phyloP scores from a whole-genome alignment of 2,329 filamentous ascomycete genomes.

The Cladosporium sp. region DNA sequence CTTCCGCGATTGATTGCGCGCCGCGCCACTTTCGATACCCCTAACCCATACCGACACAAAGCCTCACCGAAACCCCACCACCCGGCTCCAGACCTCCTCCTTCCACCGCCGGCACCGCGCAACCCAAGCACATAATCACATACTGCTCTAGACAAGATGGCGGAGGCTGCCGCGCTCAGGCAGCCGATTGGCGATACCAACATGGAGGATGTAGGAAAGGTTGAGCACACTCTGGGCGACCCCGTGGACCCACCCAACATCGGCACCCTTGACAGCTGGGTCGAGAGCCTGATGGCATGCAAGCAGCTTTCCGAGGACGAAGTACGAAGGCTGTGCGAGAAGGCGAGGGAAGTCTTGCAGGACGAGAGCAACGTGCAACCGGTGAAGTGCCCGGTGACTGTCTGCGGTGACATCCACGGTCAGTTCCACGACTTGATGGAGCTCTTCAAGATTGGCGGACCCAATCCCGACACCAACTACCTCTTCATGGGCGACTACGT shows the following conservation, averaged over 20 bases:
- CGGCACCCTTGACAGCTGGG: conserved; percentile 94
- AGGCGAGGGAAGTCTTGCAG: conserved; percentile 94
- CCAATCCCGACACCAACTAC: conserved; percentile 98
- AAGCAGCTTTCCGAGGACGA: conserved; percentile 95
- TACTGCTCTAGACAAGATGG: conserved; percentile 2
- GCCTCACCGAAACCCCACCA: conserved; percentile 12
- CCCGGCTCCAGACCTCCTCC: conserved; percentile 3
- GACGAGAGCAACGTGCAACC: conserved; percentile 99
- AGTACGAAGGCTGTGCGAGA: conserved; percentile 95
- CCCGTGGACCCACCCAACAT: conserved; percentile 85
- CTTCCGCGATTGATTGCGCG: not conserved
- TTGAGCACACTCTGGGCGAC: conserved; percentile 64
- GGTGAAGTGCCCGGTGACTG: conserved; percentile 98
- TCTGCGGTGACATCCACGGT: conserved; percentile 98
- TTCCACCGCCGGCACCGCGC: conserved; percentile 1
- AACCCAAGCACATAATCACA: not conserved
- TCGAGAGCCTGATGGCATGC: conserved; percentile 96
- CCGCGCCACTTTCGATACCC: conserved; percentile 4
- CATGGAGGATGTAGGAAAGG: conserved; percentile 95
- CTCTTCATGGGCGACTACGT: conserved; percentile 99
- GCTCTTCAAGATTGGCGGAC: conserved; percentile 97
- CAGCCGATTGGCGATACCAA: conserved; percentile 64
- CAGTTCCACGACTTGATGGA: conserved; percentile 99
- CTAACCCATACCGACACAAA: not conserved
- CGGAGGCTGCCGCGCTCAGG: conserved; percentile 32